Percentiles rank a stretch among this genome's conserved stretches.
These are phyloP conservation scores for Canavalia ensiformis DNA, from an alignment of 306 rosid genomes.

Conservation along the genomic window DNA sequence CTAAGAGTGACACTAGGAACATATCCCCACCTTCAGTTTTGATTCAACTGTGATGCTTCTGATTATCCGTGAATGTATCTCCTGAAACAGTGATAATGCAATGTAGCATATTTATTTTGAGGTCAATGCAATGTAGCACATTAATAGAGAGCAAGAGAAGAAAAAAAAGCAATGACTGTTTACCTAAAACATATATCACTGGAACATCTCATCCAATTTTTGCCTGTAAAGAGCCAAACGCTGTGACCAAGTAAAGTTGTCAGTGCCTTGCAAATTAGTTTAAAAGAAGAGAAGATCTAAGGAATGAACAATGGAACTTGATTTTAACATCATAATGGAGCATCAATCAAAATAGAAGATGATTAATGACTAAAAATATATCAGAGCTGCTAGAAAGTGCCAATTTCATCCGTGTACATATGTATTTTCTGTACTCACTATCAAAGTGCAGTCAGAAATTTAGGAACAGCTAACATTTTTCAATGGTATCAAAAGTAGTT, in stretches of 20 bases:
- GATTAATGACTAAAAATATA: constrained; percentile 11
- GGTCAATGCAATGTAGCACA: constrained; percentile 14
- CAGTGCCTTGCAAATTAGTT: constrained; percentile 41
- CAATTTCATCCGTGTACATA: neutral
- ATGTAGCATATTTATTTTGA: neutral
- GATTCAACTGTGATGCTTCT: constrained; percentile 40
- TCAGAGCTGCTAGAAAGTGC: neutral
- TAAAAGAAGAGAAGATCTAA: constrained; percentile 15
- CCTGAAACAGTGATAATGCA: constrained; percentile 47
- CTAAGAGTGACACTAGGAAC: constrained; percentile 16
- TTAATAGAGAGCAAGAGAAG: constrained; percentile 25
- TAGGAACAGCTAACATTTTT: constrained; percentile 11
- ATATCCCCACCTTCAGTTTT: neutral
- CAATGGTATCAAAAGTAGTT: constrained; percentile 10
- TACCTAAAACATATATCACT: constrained; percentile 42
- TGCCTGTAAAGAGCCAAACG: constrained; percentile 60
- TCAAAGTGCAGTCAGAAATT: constrained; percentile 28
- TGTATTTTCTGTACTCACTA: neutral
- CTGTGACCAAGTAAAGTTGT: constrained; percentile 50
- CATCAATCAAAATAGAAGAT: constrained; percentile 36
- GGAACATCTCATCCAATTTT: constrained; percentile 59
- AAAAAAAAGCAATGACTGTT: constrained; percentile 22
- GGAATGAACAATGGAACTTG: constrained; percentile 35
- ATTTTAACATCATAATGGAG: constrained; percentile 35
- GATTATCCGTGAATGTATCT: constrained; percentile 39